phyloP scores from a whole-genome alignment of 2,329 filamentous ascomycete species.

The Aspergillus pseudonomiae region DNA sequence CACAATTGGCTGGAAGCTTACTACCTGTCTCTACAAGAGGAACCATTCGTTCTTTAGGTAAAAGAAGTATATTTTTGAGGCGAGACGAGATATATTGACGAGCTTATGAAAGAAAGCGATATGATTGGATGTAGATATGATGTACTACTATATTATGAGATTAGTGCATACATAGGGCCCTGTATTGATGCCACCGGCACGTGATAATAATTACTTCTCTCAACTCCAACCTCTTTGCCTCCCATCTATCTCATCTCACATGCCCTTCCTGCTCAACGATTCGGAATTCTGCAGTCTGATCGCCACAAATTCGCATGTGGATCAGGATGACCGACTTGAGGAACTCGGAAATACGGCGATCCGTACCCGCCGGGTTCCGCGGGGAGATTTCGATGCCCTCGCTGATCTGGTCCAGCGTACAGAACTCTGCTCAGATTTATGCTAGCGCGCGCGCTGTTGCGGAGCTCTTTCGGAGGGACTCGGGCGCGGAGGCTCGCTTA shows the following conservation, averaged over 20 bases:
- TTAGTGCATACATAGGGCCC: not conserved
- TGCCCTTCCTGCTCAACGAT: not conserved
- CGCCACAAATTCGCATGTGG: constrained; percentile 35
- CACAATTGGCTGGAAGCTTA: constrained; percentile 28
- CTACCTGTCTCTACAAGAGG: constrained; percentile 31
- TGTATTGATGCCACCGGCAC: not conserved
- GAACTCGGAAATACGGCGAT: constrained; percentile 8
- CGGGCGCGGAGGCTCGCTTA: not conserved
- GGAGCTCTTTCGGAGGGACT: not conserved
- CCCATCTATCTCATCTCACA: not conserved
- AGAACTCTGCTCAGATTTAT: not conserved
- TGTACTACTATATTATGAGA: not conserved
- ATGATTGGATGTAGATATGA: not conserved
- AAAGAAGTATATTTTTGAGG: constrained; percentile 1
- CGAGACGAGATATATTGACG: constrained; percentile 5
- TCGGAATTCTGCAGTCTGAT: not conserved
- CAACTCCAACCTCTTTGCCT: not conserved
- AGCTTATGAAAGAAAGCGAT: not conserved
- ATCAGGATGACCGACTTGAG: constrained; percentile 28
- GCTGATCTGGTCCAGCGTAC: not conserved
- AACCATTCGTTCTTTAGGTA: constrained; percentile 15
- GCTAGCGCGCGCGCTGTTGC: not conserved
- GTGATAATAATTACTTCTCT: not conserved
- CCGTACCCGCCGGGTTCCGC: constrained; percentile 5
- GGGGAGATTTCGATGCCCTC: constrained; percentile 1